phyloP scores from a whole-genome alignment of 2,329 filamentous ascomycete genomes.

The Aschersonia sp. region DNA sequence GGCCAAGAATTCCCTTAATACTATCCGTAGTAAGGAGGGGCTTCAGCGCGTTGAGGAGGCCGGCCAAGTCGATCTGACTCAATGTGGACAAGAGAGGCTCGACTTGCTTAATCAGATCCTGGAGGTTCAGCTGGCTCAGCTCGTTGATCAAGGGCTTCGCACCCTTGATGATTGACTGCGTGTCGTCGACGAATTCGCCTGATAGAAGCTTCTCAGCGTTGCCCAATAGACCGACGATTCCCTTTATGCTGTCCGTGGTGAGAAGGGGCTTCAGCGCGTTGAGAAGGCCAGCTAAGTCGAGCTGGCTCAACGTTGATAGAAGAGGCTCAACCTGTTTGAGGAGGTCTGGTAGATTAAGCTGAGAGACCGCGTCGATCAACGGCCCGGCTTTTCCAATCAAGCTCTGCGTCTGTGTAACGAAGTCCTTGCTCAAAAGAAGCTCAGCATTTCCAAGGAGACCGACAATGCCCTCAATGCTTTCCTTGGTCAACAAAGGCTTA shows the following conservation, averaged over 20 bases:
- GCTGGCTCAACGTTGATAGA: constrained; percentile 14
- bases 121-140: constrained; percentile 9
- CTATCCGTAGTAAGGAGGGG: constrained; percentile 16
- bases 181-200: constrained; percentile 13
- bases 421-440: constrained; percentile 11
- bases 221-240: constrained; percentile 15
- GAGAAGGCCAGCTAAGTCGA: constrained; percentile 17
- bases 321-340: constrained; percentile 14
- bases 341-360: neutral
- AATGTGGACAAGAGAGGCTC: constrained; percentile 7
- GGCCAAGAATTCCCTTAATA: constrained; percentile 15
- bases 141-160: constrained; percentile 3
- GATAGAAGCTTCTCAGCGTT: constrained; percentile 15
- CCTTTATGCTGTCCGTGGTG: constrained; percentile 12
- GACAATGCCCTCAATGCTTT: constrained; percentile 16
- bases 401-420: constrained; percentile 13
- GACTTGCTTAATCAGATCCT: constrained; percentile 14
- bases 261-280: constrained; percentile 12
- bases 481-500: constrained; percentile 12
- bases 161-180: constrained; percentile 7
- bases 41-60: constrained; percentile 11
- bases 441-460: constrained; percentile 16
- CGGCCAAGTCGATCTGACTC: constrained; percentile 2
- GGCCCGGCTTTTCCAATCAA: constrained; percentile 13
- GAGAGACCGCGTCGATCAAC: constrained; percentile 6